phyloP scores from a whole-genome alignment of 306 rosid species.

The Nissolia schottii region DNA sequence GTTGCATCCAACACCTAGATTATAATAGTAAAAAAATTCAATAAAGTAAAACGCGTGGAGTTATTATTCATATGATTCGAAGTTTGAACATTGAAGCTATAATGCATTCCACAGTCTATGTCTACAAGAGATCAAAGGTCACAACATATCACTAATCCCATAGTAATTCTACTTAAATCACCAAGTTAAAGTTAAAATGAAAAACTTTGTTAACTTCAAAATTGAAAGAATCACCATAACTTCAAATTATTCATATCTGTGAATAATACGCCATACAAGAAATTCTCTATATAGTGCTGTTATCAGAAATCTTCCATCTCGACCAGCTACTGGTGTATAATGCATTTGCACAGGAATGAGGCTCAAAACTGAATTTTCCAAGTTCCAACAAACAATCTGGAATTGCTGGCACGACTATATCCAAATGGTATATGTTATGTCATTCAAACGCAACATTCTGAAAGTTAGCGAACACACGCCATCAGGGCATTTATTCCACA shows the following conservation, averaged over 20 bases:
- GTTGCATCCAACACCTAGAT: slow-evolving; percentile 94
- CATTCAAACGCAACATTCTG: too few relatives aligned
- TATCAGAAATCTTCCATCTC: not conserved
- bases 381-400: not conserved
- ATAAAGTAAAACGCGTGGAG: not conserved
- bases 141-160: not conserved
- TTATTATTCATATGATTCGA: not conserved
- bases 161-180: not conserved
- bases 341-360: not conserved
- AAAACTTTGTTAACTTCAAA: not conserved
- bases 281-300: not conserved
- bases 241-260: not conserved
- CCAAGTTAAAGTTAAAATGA: not conserved
- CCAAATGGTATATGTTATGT: too few relatives aligned
- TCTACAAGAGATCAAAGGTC: not conserved
- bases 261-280: not conserved
- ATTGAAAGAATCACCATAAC: not conserved
- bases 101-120: not conserved
- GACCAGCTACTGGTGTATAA: not conserved
- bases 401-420: not conserved
- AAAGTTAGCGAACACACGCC: too few relatives aligned
- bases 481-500: not conserved
- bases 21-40: not conserved
- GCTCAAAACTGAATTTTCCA: not conserved
- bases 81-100: not conserved